A percentile compares a stretch with the other conserved stretches of the same genome.
These are phyloP conservation scores for Russula sp. DNA, from an alignment of 768 basidiomycete species.

Conservation along the genomic window DNA sequence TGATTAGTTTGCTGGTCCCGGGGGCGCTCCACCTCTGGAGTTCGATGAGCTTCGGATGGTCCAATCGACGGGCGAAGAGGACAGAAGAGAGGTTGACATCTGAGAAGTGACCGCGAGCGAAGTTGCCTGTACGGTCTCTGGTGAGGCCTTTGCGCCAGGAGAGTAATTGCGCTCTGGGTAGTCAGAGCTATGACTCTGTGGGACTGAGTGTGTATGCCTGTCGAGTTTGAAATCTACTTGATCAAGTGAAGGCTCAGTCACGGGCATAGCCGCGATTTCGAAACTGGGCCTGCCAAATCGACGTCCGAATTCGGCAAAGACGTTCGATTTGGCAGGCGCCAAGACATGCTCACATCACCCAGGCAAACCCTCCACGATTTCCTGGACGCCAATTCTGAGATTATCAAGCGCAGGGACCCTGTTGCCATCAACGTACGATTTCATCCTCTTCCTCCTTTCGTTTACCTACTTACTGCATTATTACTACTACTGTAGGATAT, in stretches of 20 bases:
- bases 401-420: no score
- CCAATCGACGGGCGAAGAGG: constrained; percentile 67
- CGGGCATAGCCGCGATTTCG: no score
- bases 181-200: neutral
- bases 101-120: constrained; percentile 73
- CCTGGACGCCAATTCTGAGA: no score
- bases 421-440: no score
- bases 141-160: constrained; percentile 43
- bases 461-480: no score
- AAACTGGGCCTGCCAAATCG: no score
- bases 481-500: no score
- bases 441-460: no score
- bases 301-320: no score
- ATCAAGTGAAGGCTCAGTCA: neutral
- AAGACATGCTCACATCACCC: no score
- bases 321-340: no score
- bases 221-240: neutral
- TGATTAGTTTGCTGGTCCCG: constrained; percentile 76
- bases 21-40: constrained; percentile 92
- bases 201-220: neutral
- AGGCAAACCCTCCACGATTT: no score
- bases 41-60: constrained; percentile 60
- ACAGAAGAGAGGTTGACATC: constrained; percentile 54
- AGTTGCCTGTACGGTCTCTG: constrained; percentile 50
- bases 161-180: constrained; percentile 25